Percentiles rank a stretch among this genome's conserved stretches.
Evolutionary conservation across 2,329 filamentous ascomycete species (phyloP).

Genomic region (Penicillium olsonii): DNA sequence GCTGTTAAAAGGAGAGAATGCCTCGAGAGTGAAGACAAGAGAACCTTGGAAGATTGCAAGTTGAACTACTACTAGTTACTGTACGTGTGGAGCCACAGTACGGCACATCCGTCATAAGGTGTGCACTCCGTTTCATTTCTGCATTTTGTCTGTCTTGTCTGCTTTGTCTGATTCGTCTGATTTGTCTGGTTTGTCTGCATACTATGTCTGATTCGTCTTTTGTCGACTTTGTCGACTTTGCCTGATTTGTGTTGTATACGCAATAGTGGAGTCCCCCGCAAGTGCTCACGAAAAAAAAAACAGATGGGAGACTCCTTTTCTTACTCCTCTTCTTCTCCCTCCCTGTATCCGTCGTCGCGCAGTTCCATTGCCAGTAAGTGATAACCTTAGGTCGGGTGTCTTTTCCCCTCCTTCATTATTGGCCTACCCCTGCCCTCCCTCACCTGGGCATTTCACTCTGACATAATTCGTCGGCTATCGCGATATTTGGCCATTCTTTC

Average conservation of each 20-base stretch:
- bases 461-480: constrained; percentile 12
- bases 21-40: no score
- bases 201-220: no score
- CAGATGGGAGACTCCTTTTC: constrained; percentile 19
- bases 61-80: no score
- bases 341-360: constrained; percentile 34
- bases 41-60: not conserved
- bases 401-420: constrained; percentile 7
- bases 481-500: constrained; percentile 12
- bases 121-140: not conserved
- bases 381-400: not conserved
- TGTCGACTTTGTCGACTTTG: no score
- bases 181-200: not conserved
- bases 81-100: not conserved
- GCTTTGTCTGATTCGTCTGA: no score
- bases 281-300: constrained; percentile 7
- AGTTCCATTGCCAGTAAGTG: constrained; percentile 24
- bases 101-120: constrained; percentile 12
- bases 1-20: constrained; percentile 1
- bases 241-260: not conserved
- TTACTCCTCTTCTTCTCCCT: constrained; percentile 23
- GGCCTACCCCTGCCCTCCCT: constrained; percentile 6
- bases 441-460: no score
- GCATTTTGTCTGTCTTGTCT: not conserved
- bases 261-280: constrained; percentile 10